These are phyloP conservation scores for Ogataea neopini DNA, from an alignment of 805 yeast genomes.

Conservation along the genomic window DNA sequence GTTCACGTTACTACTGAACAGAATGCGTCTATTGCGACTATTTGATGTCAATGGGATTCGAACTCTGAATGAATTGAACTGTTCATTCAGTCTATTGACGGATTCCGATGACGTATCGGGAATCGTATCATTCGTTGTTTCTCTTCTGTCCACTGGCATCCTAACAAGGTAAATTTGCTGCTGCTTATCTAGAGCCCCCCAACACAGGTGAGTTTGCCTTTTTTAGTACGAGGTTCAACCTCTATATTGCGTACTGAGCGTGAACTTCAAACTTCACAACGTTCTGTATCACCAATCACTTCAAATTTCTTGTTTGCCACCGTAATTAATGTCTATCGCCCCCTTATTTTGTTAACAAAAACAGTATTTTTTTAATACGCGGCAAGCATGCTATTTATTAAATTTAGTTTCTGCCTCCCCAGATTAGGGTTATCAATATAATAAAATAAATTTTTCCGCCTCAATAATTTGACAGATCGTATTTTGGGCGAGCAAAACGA, in stretches of 20 bases:
- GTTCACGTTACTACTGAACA: slow-evolving; percentile 3
- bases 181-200: neutral
- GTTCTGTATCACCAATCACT: neutral
- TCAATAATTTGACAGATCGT: too few relatives aligned
- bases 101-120: slow-evolving; percentile 11
- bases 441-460: too few relatives aligned
- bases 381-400: slow-evolving; percentile 1
- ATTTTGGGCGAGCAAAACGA: too few relatives aligned
- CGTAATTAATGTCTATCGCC: neutral
- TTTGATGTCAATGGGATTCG: slow-evolving; percentile 18
- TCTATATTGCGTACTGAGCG: neutral
- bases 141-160: slow-evolving; percentile 13
- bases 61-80: slow-evolving; percentile 22
- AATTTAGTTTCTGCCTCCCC: neutral
- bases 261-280: neutral
- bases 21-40: slow-evolving; percentile 13
- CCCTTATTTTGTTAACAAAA: neutral
- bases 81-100: slow-evolving; percentile 19
- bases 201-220: neutral
- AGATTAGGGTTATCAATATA: too few relatives aligned
- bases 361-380: slow-evolving; percentile 3
- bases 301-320: neutral
- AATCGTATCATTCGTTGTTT: neutral
- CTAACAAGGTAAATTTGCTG: too few relatives aligned
- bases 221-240: neutral